phyloP scores from a whole-genome alignment of 225 moss, liverwort and hornwort species.

The Sphagnum contortum region DNA sequence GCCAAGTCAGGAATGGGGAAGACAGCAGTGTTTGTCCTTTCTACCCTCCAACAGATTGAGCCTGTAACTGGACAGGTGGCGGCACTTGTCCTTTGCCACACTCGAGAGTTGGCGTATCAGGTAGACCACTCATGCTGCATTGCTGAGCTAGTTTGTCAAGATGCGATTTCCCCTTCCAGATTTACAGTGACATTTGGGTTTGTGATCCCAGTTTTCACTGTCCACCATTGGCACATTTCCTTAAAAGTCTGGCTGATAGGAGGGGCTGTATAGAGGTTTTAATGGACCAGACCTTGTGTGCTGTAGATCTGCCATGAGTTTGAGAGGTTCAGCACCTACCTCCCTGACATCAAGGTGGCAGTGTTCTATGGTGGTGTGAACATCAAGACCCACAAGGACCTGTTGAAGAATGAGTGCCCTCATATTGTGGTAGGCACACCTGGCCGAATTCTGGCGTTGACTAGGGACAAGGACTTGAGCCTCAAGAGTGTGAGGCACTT shows the following conservation, averaged over 20 bases:
- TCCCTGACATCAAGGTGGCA: constrained; percentile 55
- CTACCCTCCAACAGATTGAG: constrained; percentile 92
- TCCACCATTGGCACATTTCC: too few relatives aligned
- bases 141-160: too few relatives aligned
- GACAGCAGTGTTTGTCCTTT: constrained; percentile 89
- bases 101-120: constrained; percentile 92
- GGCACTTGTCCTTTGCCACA: constrained; percentile 82
- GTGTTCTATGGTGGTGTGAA: constrained; percentile 62
- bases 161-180: too few relatives aligned
- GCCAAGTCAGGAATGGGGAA: constrained; percentile 99
- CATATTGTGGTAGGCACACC: constrained; percentile 64
- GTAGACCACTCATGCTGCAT: constrained; percentile 12
- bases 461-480: constrained; percentile 57
- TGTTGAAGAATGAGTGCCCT: constrained; percentile 55
- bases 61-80: constrained; percentile 94
- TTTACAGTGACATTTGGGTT: too few relatives aligned
- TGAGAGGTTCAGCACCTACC: constrained; percentile 57
- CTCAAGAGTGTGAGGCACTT: constrained; percentile 63
- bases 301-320: constrained; percentile 57
- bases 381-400: constrained; percentile 57
- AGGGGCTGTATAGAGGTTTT: too few relatives aligned
- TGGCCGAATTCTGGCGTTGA: constrained; percentile 46
- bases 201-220: too few relatives aligned
- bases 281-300: not conserved
- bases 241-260: too few relatives aligned